phyloP scores from a whole-genome alignment of 129 eudicot species.

The Saposhnikovia divaricata region DNA sequence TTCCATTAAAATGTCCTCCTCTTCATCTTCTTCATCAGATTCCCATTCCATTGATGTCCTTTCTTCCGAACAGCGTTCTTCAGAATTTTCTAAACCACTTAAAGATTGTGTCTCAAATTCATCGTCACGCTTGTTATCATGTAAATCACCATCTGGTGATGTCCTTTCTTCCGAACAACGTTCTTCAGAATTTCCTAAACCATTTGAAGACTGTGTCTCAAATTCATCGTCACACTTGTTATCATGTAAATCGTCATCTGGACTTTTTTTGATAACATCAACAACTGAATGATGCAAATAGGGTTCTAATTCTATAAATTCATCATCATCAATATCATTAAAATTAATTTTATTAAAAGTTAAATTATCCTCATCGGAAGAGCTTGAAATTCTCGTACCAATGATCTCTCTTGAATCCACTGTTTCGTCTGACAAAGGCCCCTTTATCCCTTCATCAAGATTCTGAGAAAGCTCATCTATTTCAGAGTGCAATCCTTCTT shows the following conservation, averaged over 20 bases:
- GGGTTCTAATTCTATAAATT: constrained; percentile 40
- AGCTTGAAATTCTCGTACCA: background rate
- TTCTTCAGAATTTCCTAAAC: constrained; percentile 5
- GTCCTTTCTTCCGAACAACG: background rate
- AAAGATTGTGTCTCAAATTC: background rate
- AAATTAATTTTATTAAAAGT: background rate
- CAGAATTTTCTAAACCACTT: constrained; percentile 7
- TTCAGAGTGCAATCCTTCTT: constrained; percentile 9
- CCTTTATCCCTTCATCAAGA: constrained; percentile 20
- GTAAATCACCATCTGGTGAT: constrained; percentile 1
- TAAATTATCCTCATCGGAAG: background rate
- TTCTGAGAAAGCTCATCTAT: constrained; percentile 10
- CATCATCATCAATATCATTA: constrained; percentile 21
- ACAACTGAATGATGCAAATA: constrained; percentile 10
- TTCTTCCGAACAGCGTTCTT: background rate
- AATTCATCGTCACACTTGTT: background rate
- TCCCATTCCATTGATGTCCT: constrained; percentile 27
- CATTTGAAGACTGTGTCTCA: background rate
- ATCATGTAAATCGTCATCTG: background rate
- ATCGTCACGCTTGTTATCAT: background rate
- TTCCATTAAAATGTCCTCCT: constrained; percentile 47
- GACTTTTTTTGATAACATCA: constrained; percentile 13
- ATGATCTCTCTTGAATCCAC: constrained; percentile 13
- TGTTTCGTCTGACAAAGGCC: constrained; percentile 12
- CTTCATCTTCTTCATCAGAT: constrained; percentile 49